Evolutionary conservation across 768 basidiomycete genomes (phyloP).

Genomic region (Vararia minispora): DNA sequence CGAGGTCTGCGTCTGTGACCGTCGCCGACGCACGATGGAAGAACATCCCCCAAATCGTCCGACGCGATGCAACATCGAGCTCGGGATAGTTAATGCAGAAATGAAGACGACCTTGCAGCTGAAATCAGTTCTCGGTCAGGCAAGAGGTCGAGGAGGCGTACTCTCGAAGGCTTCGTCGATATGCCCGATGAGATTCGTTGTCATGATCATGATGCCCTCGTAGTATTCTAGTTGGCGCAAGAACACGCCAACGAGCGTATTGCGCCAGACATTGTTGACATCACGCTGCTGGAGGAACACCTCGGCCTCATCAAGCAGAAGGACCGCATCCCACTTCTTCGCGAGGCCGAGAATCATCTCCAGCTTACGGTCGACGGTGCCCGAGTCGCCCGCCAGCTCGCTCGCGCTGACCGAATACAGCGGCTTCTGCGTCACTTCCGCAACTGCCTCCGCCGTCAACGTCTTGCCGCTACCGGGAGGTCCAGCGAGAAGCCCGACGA

Average conservation of each 20-base stretch:
- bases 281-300: slow-evolving; percentile 17
- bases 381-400: slow-evolving; percentile 13
- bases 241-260: slow-evolving; percentile 16
- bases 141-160: background rate
- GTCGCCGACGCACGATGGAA: no score
- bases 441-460: slow-evolving; percentile 16
- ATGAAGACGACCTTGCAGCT: no score
- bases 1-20: no score
- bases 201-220: slow-evolving; percentile 26
- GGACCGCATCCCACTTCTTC: slow-evolving; percentile 14
- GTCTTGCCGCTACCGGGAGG: slow-evolving; percentile 15
- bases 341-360: slow-evolving; percentile 13
- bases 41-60: no score
- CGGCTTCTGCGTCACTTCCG: slow-evolving; percentile 14
- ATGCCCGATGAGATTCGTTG: slow-evolving; percentile 22
- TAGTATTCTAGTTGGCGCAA: slow-evolving; percentile 17
- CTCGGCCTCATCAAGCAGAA: slow-evolving; percentile 18
- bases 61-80: no score
- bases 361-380: slow-evolving; percentile 10
- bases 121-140: no score
- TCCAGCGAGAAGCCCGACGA: slow-evolving; percentile 4
- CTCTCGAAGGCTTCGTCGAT: slow-evolving; percentile 23
- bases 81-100: no score
- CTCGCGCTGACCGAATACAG: slow-evolving; percentile 15
- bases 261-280: slow-evolving; percentile 12